Evolutionary conservation across 2,329 filamentous ascomycete species (phyloP), one percentile per base, ranked within the genome.

Genomic region (Monosporascus sp.): DNA sequence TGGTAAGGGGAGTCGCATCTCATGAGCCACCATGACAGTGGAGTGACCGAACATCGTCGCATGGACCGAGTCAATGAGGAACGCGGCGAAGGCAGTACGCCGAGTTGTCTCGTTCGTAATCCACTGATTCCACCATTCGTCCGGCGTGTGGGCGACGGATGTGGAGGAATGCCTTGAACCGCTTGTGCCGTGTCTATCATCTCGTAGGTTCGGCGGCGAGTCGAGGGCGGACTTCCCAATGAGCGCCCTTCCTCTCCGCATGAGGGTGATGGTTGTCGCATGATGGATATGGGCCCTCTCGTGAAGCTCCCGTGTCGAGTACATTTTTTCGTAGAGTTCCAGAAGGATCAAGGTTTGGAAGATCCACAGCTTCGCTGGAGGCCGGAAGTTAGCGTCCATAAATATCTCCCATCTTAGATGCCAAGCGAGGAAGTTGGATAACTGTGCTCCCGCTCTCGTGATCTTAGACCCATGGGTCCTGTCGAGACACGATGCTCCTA

Each of bases 41-140:
- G 92, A 94, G 70, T 97, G 94, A 0, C 93, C 94, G 70, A 97
- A 97, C 88, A 99, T 97, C 27, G 91, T 96, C 1, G 92, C 91
- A 70, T 99, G 94, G 2, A 92, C 95, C 5, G 92, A 96, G 69
- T 99, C 94, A 59, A 97, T 87, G 44, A 97, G 85, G 66, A 97
- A 97, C 0, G 94, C 94, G 1, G 89, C 91, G 72, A 97, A 97
- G 0, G 93, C 94, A 3, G 88, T 90, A 55, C 94, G 84, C 31
- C 91, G 81, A 0, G 92, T 97, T 1, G 93, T 89, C 69, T 99
- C 94, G 49, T 91, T 91, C 14, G 87, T 92, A 63, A 97, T 94
- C 94, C 94, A 97, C 62, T 91, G 86, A 63, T 91, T 89, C 94
- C 94, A 99, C 78, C 89, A 94, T 60, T 96, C 91, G 58, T 96